Evolutionary conservation across 139 green algal genomes (phyloP).

Genomic region (Nannochloris sp.): DNA sequence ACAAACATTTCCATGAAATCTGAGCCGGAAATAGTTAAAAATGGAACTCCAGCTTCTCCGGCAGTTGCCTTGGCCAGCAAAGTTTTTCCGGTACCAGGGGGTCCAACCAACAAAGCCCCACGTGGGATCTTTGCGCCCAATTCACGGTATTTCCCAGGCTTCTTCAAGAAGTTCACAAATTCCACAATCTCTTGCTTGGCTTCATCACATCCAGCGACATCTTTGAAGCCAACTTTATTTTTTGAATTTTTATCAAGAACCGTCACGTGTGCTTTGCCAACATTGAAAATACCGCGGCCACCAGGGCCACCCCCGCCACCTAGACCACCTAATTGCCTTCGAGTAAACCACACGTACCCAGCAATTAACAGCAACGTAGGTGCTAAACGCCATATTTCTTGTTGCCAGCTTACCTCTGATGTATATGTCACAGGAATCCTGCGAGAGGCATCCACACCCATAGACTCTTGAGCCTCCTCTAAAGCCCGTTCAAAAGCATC

Average conservation of each 20-base stretch:
- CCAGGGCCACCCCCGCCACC: constrained; percentile 38
- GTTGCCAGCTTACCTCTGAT: constrained; percentile 59
- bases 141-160: constrained; percentile 69
- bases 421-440: constrained; percentile 71
- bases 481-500: constrained; percentile 95
- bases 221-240: constrained; percentile 81
- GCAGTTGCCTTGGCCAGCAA: constrained; percentile 94
- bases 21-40: constrained; percentile 69
- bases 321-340: constrained; percentile 55
- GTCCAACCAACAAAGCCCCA: constrained; percentile 81
- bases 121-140: constrained; percentile 89
- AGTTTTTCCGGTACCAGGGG: constrained; percentile 92
- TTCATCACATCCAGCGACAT: constrained; percentile 95
- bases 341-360: constrained; percentile 82
- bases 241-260: constrained; percentile 87
- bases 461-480: constrained; percentile 78
- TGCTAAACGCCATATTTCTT: constrained; percentile 64
- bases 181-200: constrained; percentile 96
- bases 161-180: constrained; percentile 95
- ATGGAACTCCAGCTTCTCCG: constrained; percentile 91
- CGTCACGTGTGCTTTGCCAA: constrained; percentile 70
- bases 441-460: constrained; percentile 29
- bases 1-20: constrained; percentile 90
- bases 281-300: constrained; percentile 80
- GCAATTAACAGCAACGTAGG: constrained; percentile 91